These are phyloP conservation scores for Ormosia emarginata DNA, from an alignment of 306 rosid genomes.

Conservation along the genomic window DNA sequence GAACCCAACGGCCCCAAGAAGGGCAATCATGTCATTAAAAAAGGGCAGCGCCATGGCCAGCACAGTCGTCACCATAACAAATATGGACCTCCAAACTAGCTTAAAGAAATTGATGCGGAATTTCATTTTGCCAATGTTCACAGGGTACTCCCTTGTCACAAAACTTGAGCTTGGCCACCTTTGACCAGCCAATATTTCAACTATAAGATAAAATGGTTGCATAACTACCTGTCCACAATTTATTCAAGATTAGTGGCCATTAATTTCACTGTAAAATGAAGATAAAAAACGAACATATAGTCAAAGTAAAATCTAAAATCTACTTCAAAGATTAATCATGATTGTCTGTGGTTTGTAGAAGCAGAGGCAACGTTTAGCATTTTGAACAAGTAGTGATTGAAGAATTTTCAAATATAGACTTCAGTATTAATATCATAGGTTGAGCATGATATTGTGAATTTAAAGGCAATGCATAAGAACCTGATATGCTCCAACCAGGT, in stretches of 20 bases:
- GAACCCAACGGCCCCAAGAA: conserved; percentile 53
- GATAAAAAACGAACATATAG: neutral
- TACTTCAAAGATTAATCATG: neutral
- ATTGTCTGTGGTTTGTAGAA: neutral
- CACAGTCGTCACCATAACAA: conserved; percentile 28
- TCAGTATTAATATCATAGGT: neutral
- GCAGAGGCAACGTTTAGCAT: neutral
- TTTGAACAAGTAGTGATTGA: neutral
- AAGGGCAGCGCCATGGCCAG: conserved; percentile 54
- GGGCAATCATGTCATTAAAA: conserved; percentile 53
- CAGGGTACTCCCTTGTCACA: conserved; percentile 19
- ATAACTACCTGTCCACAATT: conserved; percentile 31
- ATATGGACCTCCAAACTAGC: conserved; percentile 52
- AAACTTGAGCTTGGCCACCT: conserved; percentile 51
- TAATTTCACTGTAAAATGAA: neutral
- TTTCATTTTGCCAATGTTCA: conserved; percentile 23
- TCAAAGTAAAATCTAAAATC: neutral
- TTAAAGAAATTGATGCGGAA: conserved; percentile 40
- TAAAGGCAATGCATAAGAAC: neutral
- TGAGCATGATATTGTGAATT: neutral
- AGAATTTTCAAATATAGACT: neutral
- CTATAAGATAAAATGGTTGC: conserved; percentile 41
- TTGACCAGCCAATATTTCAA: conserved; percentile 37
- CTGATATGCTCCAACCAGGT: conserved; percentile 64
- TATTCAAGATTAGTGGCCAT: neutral